Conservation (phyloP, 495 filamentous ascomycete species). For the Penicillium parvum region DNA sequence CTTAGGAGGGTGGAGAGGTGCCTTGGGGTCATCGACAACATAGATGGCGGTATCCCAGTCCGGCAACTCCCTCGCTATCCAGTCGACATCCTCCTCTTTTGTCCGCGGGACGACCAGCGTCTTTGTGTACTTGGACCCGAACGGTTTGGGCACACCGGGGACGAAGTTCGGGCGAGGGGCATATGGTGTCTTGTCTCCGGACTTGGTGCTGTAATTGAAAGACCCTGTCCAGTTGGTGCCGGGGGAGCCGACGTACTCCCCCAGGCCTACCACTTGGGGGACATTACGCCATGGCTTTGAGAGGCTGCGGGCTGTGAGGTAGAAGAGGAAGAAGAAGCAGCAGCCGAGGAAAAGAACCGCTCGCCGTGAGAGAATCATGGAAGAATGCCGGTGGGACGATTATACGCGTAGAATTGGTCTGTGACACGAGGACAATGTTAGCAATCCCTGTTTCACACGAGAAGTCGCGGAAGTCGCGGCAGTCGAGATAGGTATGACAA, state of each 20-base stretch:
- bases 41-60: conserved; percentile 60
- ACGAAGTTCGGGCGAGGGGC: conserved; percentile 34
- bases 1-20: conserved; percentile 58
- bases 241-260: conserved; percentile 23
- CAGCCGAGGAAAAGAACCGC: conserved; percentile 34
- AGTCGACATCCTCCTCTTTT: conserved; percentile 52
- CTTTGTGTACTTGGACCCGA: conserved; percentile 42
- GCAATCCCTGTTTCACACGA: background rate
- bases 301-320: conserved; percentile 29
- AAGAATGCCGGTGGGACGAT: conserved; percentile 6
- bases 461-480: no score
- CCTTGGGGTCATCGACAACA: conserved; percentile 56
- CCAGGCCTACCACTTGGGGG: conserved; percentile 37
- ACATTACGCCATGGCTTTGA: conserved; percentile 32
- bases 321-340: conserved; percentile 30
- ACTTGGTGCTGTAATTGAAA: conserved; percentile 23
- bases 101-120: conserved; percentile 56
- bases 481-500: background rate
- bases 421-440: conserved; percentile 14
- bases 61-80: conserved; percentile 54
- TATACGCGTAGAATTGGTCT: conserved; percentile 16
- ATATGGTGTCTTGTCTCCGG: conserved; percentile 20
- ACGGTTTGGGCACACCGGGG: conserved; percentile 40
- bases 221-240: conserved; percentile 9
- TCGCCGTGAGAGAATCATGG: conserved; percentile 40